Percentiles rank a stretch among this genome's conserved stretches.
phyloP scores from a whole-genome alignment of 257 asterid genomes.

The Avicennia marina region DNA sequence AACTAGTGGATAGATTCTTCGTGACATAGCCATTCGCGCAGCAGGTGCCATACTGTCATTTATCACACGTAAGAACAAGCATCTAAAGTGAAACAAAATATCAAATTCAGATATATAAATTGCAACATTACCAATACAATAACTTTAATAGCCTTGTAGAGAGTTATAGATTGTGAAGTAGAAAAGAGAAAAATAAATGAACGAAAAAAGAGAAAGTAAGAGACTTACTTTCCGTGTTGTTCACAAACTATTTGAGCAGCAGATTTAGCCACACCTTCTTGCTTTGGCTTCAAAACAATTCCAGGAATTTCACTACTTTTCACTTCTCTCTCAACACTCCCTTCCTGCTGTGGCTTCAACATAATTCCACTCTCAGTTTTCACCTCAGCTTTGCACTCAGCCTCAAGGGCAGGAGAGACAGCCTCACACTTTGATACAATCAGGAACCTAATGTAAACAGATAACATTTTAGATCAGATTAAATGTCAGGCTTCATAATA shows the following conservation, averaged over 20 bases:
- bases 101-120: neutral
- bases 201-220: neutral
- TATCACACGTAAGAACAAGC: constrained; percentile 2
- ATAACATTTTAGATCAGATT: neutral
- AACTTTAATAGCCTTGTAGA: no score
- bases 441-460: constrained; percentile 43
- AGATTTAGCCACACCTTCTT: constrained; percentile 60
- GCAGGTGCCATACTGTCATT: constrained; percentile 69
- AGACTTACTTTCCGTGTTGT: constrained; percentile 70
- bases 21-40: constrained; percentile 81
- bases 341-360: constrained; percentile 34
- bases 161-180: no score
- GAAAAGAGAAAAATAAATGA: neutral
- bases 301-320: constrained; percentile 29
- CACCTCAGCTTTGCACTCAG: constrained; percentile 45
- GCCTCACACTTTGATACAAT: constrained; percentile 66
- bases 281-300: constrained; percentile 57
- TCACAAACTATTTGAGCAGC: constrained; percentile 82
- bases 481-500: neutral
- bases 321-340: constrained; percentile 16
- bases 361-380: constrained; percentile 31
- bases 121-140: neutral
- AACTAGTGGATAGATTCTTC: constrained; percentile 81
- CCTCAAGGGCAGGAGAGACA: constrained; percentile 67
- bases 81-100: no score